A percentile compares a stretch with the other conserved stretches of the same genome.
phyloP scores from a whole-genome alignment of 257 asterid genomes.

The Solanum pinnatisectum region DNA sequence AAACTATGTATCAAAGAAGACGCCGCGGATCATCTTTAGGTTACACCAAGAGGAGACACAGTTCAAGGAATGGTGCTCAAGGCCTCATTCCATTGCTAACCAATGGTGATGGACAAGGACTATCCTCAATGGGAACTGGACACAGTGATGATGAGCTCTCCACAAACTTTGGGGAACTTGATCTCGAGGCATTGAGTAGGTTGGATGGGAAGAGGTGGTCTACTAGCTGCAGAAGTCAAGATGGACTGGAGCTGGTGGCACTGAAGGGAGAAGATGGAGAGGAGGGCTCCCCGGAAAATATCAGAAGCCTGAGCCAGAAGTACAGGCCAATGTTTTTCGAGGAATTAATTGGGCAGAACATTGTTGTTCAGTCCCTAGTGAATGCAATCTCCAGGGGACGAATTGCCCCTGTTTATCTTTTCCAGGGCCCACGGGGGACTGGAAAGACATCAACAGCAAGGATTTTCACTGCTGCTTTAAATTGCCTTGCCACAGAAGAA shows the following conservation, averaged over 20 bases:
- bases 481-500: conserved; percentile 80
- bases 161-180: conserved; percentile 66
- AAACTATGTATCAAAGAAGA: conserved; percentile 38
- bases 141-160: conserved; percentile 69
- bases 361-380: conserved; percentile 68
- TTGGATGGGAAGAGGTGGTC: conserved; percentile 87
- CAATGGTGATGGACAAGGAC: conserved; percentile 31
- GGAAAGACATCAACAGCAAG: conserved; percentile 89
- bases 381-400: conserved; percentile 57
- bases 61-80: conserved; percentile 40
- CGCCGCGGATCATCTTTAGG: conserved; percentile 36
- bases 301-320: conserved; percentile 70
- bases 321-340: conserved; percentile 84
- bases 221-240: conserved; percentile 73
- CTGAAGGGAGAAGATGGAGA: conserved; percentile 34
- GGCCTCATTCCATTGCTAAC: conserved; percentile 66
- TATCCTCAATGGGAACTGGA: conserved; percentile 53
- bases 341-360: conserved; percentile 78
- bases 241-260: conserved; percentile 52
- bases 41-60: conserved; percentile 49
- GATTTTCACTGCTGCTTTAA: conserved; percentile 77
- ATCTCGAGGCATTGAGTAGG: conserved; percentile 78
- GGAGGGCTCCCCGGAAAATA: conserved; percentile 59
- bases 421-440: conserved; percentile 98
- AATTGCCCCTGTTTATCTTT: conserved; percentile 77